Evolutionary conservation across 495 filamentous ascomycete species (phyloP).

Genomic region (Platismatia glauca): DNA sequence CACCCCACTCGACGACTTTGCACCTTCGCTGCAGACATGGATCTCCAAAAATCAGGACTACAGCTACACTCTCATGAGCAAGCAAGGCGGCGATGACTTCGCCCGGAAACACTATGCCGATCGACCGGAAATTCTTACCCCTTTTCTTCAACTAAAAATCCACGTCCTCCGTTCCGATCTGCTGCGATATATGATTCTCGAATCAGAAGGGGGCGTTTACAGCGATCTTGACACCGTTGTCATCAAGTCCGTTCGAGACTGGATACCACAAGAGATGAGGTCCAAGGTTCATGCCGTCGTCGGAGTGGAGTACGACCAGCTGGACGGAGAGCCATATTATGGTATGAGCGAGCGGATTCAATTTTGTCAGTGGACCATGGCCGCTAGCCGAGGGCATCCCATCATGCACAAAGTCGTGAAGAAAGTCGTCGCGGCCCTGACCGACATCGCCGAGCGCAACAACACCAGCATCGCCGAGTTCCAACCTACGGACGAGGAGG

Average conservation of each 20-base stretch:
- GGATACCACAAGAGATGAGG: constrained; percentile 41
- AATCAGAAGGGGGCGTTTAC: constrained; percentile 48
- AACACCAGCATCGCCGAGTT: constrained; percentile 25
- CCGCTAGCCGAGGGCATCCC: constrained; percentile 6
- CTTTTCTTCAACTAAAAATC: constrained; percentile 32
- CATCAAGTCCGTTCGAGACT: constrained; percentile 38
- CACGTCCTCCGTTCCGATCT: constrained; percentile 46
- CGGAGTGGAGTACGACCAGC: constrained; percentile 34
- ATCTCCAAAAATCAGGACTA: constrained; percentile 22
- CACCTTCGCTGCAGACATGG: constrained; percentile 22
- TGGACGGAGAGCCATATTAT: neutral
- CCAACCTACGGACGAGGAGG: constrained; percentile 21
- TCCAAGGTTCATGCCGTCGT: constrained; percentile 30
- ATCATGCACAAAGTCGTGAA: constrained; percentile 25
- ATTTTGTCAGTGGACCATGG: constrained; percentile 19
- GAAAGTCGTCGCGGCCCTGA: constrained; percentile 27
- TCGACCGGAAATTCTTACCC: constrained; percentile 32
- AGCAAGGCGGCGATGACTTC: constrained; percentile 23
- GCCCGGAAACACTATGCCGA: constrained; percentile 27
- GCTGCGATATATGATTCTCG: constrained; percentile 48
- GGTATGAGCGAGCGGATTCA: neutral
- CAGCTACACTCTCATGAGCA: constrained; percentile 27
- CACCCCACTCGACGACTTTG: too few relatives aligned
- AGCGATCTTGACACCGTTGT: constrained; percentile 50
- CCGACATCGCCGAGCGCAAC: neutral